These are phyloP conservation scores for Chara braunii DNA, from an alignment of 139 green algal genomes.

Conservation along the genomic window DNA sequence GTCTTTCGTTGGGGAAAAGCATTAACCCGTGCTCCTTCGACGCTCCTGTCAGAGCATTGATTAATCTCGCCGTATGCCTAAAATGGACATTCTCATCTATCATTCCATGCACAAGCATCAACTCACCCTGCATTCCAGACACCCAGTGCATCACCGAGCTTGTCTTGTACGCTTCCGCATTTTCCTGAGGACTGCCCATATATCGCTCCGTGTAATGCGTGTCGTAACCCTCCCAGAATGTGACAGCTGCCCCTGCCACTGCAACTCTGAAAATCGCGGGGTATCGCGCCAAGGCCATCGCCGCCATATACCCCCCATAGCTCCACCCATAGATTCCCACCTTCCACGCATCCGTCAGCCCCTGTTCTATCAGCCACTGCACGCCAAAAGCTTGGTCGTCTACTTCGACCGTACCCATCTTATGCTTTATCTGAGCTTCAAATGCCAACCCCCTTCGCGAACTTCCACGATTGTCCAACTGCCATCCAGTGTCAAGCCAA, in stretches of 20 bases:
- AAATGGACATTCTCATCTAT: constrained; percentile 54
- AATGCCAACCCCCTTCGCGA: constrained; percentile 38
- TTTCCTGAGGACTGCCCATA: constrained; percentile 37
- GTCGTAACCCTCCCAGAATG: constrained; percentile 48
- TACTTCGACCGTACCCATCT: constrained; percentile 42
- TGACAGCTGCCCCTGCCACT: constrained; percentile 46
- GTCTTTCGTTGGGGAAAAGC: constrained; percentile 44
- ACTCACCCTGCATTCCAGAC: constrained; percentile 19
- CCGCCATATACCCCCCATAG: constrained; percentile 47
- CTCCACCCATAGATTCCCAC: constrained; percentile 51
- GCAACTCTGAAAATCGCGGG: constrained; percentile 41
- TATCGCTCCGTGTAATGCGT: constrained; percentile 53
- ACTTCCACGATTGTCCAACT: constrained; percentile 48
- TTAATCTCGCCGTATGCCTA: constrained; percentile 36
- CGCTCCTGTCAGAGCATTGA: constrained; percentile 32
- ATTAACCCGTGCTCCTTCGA: constrained; percentile 41
- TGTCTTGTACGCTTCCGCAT: constrained; percentile 31
- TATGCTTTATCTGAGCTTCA: constrained; percentile 40
- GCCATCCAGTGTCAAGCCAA: no score
- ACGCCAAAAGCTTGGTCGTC: constrained; percentile 43
- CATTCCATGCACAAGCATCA: constrained; percentile 49
- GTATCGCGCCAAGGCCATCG: constrained; percentile 31
- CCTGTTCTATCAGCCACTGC: constrained; percentile 27
- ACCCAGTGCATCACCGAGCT: constrained; percentile 41
- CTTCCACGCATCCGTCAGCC: constrained; percentile 33